A percentile compares a stretch with the other conserved stretches of the same genome.
Evolutionary conservation across 2,329 filamentous ascomycete species (phyloP).

Genomic region (Ilyonectria sp.): DNA sequence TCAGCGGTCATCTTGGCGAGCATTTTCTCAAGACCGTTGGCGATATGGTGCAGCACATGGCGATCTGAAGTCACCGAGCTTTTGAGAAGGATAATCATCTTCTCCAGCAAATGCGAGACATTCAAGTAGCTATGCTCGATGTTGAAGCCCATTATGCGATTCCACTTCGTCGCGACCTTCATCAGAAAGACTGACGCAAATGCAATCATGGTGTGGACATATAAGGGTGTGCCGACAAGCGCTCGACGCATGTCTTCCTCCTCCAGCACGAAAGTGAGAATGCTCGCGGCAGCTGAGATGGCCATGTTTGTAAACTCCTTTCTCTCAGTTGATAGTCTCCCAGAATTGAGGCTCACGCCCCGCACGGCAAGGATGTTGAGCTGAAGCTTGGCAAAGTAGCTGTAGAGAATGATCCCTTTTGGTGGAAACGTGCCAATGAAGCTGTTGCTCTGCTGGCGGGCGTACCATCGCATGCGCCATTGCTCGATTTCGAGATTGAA

Average conservation of each 20-base stretch:
- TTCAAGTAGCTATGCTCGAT: conserved; percentile 49
- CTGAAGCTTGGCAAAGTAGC: conserved; percentile 53
- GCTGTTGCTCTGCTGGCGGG: conserved; percentile 40
- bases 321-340: conserved; percentile 32
- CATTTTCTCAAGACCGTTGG: conserved; percentile 54
- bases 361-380: conserved; percentile 47
- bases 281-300: conserved; percentile 52
- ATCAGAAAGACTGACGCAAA: conserved; percentile 55
- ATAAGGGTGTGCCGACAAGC: conserved; percentile 54
- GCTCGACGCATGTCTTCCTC: conserved; percentile 52
- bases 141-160: conserved; percentile 51
- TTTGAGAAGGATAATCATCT: conserved; percentile 51
- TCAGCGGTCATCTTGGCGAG: conserved; percentile 37
- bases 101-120: conserved; percentile 50
- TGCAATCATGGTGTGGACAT: conserved; percentile 56
- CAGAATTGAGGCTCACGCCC: conserved; percentile 30
- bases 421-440: conserved; percentile 54
- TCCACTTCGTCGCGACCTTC: conserved; percentile 54
- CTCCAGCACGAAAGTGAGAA: conserved; percentile 51
- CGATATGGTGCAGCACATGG: conserved; percentile 57
- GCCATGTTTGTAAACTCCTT: conserved; percentile 49
- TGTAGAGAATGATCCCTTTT: conserved; percentile 55
- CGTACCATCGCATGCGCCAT: conserved; percentile 56
- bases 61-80: conserved; percentile 51
- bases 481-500: conserved; percentile 61